Conservation (phyloP, 2,329 filamentous ascomycete genomes). For the Cladosporium colombiae region DNA sequence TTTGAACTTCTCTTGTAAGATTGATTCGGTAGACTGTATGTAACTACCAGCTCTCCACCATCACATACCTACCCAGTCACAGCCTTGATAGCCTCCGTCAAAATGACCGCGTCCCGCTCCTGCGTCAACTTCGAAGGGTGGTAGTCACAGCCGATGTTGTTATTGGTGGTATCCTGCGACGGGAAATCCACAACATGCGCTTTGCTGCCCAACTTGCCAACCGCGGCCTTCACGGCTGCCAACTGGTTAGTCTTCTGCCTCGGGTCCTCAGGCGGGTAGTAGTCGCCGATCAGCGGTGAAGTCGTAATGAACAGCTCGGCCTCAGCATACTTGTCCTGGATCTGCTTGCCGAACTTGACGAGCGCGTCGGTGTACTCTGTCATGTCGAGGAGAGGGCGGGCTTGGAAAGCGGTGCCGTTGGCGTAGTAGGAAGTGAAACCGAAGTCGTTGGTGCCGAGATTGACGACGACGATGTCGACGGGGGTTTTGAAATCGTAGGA, state of each 20-base stretch:
- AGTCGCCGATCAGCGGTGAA: conserved; percentile 44
- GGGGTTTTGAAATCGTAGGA: conserved; percentile 33
- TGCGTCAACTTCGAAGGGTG: conserved; percentile 17
- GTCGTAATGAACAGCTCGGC: conserved; percentile 46
- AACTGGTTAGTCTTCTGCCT: conserved; percentile 43
- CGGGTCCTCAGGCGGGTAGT: conserved; percentile 41
- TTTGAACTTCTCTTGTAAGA: too few species aligned
- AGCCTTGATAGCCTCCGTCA: conserved; percentile 8
- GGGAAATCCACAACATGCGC: conserved; percentile 47
- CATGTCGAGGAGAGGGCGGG: conserved; percentile 22
- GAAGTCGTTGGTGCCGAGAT: conserved; percentile 43
- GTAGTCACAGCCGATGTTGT: conserved; percentile 15
- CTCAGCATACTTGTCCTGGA: conserved; percentile 40
- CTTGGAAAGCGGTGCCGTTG: conserved; percentile 39
- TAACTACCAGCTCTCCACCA: background rate
- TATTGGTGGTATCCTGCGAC: conserved; percentile 33
- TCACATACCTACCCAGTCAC: background rate
- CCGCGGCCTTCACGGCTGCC: conserved; percentile 39
- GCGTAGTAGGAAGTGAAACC: conserved; percentile 40
- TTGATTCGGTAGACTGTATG: too few species aligned
- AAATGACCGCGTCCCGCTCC: conserved; percentile 16
- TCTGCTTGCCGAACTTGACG: conserved; percentile 36
- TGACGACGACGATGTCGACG: conserved; percentile 46
- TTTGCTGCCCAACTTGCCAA: conserved; percentile 37
- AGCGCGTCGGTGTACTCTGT: conserved; percentile 33